A percentile compares a stretch with the other conserved stretches of the same genome.
Conservation (phyloP, 2,329 filamentous ascomycete species). For the Didymella pinodella region DNA sequence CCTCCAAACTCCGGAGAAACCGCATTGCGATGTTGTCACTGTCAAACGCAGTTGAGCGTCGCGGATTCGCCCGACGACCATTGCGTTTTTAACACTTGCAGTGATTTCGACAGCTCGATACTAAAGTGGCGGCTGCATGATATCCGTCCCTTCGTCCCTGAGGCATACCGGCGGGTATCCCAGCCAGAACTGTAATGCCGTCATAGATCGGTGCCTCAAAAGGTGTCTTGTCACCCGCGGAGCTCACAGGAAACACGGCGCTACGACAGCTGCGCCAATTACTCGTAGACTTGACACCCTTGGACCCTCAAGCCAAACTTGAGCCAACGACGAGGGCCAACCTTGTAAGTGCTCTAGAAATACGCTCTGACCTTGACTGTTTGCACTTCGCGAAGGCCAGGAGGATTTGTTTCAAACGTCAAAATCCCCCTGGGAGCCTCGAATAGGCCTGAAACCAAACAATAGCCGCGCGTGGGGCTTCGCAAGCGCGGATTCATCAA, state of each 20-base stretch:
- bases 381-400: conserved; percentile 9
- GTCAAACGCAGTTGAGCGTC: not conserved
- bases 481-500: conserved; percentile 6
- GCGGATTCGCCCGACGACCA: not conserved
- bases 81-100: not conserved
- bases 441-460: conserved; percentile 25
- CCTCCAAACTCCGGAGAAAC: not conserved
- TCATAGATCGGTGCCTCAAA: conserved; percentile 12
- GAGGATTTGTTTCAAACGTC: conserved; percentile 6
- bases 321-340: not conserved
- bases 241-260: conserved; percentile 1
- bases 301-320: conserved; percentile 2
- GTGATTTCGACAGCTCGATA: conserved; percentile 3
- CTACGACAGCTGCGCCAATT: conserved; percentile 8
- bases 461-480: conserved; percentile 15
- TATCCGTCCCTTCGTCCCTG: not conserved
- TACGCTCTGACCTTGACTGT: conserved; percentile 1
- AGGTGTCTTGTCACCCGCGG: conserved; percentile 6
- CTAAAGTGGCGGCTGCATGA: conserved; percentile 7
- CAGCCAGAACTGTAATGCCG: not conserved
- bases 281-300: conserved; percentile 6
- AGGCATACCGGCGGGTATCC: not conserved
- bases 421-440: not conserved
- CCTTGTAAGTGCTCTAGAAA: not conserved
- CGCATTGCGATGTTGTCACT: not conserved